Conservation (phyloP, 306 rosid species). For the Sicyos edulis region DNA sequence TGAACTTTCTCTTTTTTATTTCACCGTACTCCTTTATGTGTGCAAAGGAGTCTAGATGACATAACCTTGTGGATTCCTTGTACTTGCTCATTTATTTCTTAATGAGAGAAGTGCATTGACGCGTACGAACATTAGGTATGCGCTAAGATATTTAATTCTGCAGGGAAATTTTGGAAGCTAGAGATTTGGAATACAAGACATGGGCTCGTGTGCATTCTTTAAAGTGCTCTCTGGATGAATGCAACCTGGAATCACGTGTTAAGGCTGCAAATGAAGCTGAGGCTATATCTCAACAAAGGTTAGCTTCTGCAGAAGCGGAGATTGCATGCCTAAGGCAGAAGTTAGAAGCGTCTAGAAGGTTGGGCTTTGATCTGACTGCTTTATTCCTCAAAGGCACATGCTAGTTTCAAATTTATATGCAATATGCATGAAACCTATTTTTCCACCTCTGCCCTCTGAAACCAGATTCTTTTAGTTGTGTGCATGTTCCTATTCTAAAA, state of each 20-base stretch:
- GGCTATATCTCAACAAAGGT: constrained; percentile 81
- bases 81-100: background rate
- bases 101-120: background rate
- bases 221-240: constrained; percentile 81
- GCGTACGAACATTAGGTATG: constrained; percentile 18
- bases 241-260: constrained; percentile 73
- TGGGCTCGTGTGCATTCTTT: constrained; percentile 79
- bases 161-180: constrained; percentile 79
- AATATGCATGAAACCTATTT: background rate
- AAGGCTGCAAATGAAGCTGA: constrained; percentile 94
- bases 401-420: background rate
- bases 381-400: background rate
- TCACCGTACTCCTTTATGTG: background rate
- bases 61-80: background rate
- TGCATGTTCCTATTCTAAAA: too few relatives aligned
- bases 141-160: constrained; percentile 25
- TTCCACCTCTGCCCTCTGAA: background rate
- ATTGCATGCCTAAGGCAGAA: constrained; percentile 68
- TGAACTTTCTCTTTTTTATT: background rate
- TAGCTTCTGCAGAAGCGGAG: constrained; percentile 97
- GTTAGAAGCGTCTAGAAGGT: constrained; percentile 77
- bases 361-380: constrained; percentile 8
- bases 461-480: background rate
- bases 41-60: background rate
- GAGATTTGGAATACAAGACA: constrained; percentile 74